These are phyloP conservation scores for Leccinum fallax DNA, from an alignment of 1,284 basidiomycete species.

Conservation along the genomic window DNA sequence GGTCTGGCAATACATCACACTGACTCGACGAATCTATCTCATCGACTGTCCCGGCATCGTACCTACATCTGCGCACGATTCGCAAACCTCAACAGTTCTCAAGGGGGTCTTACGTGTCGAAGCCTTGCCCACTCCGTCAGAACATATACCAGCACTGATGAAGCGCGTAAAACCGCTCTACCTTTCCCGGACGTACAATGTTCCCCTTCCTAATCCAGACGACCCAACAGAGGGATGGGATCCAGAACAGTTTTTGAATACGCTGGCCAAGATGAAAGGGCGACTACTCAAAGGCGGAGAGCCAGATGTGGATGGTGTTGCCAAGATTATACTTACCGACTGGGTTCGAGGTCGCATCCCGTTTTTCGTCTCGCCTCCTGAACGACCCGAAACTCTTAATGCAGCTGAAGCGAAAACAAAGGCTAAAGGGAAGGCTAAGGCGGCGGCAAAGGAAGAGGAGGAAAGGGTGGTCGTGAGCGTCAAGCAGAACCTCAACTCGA, in stretches of 20 bases:
- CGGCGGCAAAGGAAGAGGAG: slow-evolving; percentile 31
- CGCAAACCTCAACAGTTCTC: slow-evolving; percentile 90
- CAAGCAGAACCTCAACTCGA: slow-evolving; percentile 61
- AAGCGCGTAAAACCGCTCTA: slow-evolving; percentile 92
- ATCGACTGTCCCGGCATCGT: slow-evolving; percentile 99
- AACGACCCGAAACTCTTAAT: slow-evolving; percentile 70
- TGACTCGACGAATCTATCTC: slow-evolving; percentile 96
- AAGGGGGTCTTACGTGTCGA: slow-evolving; percentile 98
- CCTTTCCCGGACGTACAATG: slow-evolving; percentile 87
- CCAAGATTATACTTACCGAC: slow-evolving; percentile 95
- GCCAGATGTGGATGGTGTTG: slow-evolving; percentile 89
- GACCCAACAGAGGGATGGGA: slow-evolving; percentile 60
- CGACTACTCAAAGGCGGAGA: slow-evolving; percentile 94
- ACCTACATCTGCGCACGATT: slow-evolving; percentile 89
- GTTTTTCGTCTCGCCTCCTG: slow-evolving; percentile 86
- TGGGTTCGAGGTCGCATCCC: slow-evolving; percentile 98
- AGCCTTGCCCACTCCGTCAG: slow-evolving; percentile 90
- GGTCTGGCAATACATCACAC: slow-evolving; percentile 99
- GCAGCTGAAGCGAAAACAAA: slow-evolving; percentile 61
- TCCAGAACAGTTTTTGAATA: slow-evolving; percentile 81
- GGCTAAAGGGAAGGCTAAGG: slow-evolving; percentile 42
- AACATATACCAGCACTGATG: slow-evolving; percentile 90
- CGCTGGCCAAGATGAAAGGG: slow-evolving; percentile 89
- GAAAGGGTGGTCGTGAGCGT: slow-evolving; percentile 52
- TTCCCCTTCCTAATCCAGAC: slow-evolving; percentile 63